Evolutionary conservation across 176 grass and related monocot species (phyloP), one percentile per base, ranked within the genome.

Genomic region (Ensete ventricosum): DNA sequence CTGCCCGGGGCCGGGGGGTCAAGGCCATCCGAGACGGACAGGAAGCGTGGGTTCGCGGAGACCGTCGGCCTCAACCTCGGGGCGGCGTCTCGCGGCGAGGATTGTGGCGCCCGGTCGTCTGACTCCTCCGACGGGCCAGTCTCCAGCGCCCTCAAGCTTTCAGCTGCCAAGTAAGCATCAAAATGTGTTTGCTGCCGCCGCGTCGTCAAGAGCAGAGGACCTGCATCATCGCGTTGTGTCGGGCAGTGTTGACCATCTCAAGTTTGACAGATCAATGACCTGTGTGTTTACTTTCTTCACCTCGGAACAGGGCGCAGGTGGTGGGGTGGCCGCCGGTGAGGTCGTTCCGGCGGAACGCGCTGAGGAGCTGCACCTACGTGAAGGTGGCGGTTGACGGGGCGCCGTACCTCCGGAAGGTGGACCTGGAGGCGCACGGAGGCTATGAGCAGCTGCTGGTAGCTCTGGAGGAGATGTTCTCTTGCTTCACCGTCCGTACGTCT

Each of bases 361-460:
- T 95, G 86, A 82, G 71, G 66, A 87, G 75, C 55, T 80, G 83
- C 81, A 99, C 88, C 69, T 94, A 89, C 83, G 91, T 99, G 17
- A 99, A 99, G 82, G 96, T 99, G 78, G 88, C 88, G 69, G 96
- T 99, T 17, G 96, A 99, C 60, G 96, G 96, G 20, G 91, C 91
- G 25, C 96, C 91, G 0, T 99, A 95, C 80, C 89, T 99, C 24
- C 79, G 96, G 54, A 99, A 99, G 86, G 96, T 99, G 23, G 87
- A 99, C 83, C 58, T 99, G 66, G 84, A 86, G 84, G 83, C 83
- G 9, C 83, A 99, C 81, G 70, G 73, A 1, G 86, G 84, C 17
- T 99, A 99, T 77, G 82, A 89, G 72, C 84, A 83, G 69, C 88
- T 99, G 73, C 83, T 99, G 24, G 77, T 76, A 51, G 84, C 96